Conservation (phyloP, 1,139 yeast genomes). For the Protomyces pachydermus region DNA sequence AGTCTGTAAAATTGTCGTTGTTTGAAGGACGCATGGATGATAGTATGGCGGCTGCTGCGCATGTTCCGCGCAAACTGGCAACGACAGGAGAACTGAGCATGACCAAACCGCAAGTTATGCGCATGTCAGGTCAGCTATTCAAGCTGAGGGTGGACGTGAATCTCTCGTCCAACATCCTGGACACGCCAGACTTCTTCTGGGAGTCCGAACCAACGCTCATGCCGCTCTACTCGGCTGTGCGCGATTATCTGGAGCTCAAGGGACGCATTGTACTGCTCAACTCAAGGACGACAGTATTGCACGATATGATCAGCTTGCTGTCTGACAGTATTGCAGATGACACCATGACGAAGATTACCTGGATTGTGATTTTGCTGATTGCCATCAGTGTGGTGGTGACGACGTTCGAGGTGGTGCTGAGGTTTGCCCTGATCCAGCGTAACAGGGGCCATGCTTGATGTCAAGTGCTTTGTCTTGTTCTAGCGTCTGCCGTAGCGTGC, state of each 20-base stretch:
- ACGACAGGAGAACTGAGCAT: slow-evolving; percentile 76
- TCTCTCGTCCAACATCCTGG: slow-evolving; percentile 80
- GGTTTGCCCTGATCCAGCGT: slow-evolving; percentile 24
- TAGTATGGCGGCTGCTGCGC: slow-evolving; percentile 70
- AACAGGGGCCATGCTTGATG: background rate
- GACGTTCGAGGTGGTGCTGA: slow-evolving; percentile 26
- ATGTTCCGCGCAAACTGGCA: slow-evolving; percentile 82
- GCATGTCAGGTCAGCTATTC: slow-evolving; percentile 83
- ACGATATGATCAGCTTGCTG: slow-evolving; percentile 87
- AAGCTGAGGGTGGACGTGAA: slow-evolving; percentile 90
- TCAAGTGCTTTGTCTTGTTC: background rate
- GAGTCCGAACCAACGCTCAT: slow-evolving; percentile 91
- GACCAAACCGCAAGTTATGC: slow-evolving; percentile 69
- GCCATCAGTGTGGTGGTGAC: slow-evolving; percentile 50
- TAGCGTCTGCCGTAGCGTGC: background rate
- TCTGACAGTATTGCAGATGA: slow-evolving; percentile 91
- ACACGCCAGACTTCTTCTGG: slow-evolving; percentile 96
- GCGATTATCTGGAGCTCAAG: slow-evolving; percentile 91
- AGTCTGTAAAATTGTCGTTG: slow-evolving; percentile 82
- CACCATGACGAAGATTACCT: slow-evolving; percentile 79
- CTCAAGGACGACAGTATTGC: slow-evolving; percentile 86
- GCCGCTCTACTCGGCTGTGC: slow-evolving; percentile 80
- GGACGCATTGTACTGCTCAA: slow-evolving; percentile 89
- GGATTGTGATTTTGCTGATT: slow-evolving; percentile 81
- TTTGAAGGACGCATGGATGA: slow-evolving; percentile 85